Evolutionary conservation across 2,329 filamentous ascomycete genomes (phyloP), one percentile per base, ranked within the genome.

Genomic region (Tolypocladium guangdongense): DNA sequence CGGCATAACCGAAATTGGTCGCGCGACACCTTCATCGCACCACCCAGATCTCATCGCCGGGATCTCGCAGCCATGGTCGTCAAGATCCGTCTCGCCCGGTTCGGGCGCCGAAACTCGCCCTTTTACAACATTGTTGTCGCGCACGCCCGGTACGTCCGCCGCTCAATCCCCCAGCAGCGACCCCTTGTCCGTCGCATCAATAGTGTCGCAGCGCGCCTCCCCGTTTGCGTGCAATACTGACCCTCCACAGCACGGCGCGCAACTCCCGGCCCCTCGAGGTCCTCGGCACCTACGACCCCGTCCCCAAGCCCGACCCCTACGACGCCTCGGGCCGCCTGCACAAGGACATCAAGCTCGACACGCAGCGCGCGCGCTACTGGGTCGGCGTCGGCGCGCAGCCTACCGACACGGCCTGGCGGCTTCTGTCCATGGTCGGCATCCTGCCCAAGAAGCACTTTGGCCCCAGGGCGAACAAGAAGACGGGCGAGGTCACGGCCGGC

Each of bases 41-140:
- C 18, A 10, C 27, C 5, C 18, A 32, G 27, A 20, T 20, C 43
- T 47, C 48, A 52, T 6, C n/a, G 37, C 20, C 41, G 4, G 38
- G 12, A 24, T 32, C 32, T 33, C 52, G 45, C 56, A 54, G 52
- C 45, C 62, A 96, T 99, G 93, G 92, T 97, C 57, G 80, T 99
- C 65, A 88, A 88, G 70, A 93, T 99, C 70, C 87, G 93, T 55
- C 84, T 99, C 62, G 88, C 93, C 63, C 91, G 93, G 70, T 96
- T 97, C 70, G 90, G 91, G 67, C 89, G 87, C 70, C 83, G 81
- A 59, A 91, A 95, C 68, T 70, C 82, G n/a, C 92, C 93, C 2
- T 87, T 96, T 63, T 99, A 96, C 80, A 99, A 99, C 75, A 96
- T 99, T 59, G 90, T 97, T 60, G 88, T 99, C 59, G 82, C 90